Percentiles rank a stretch among this genome's conserved stretches.
Evolutionary conservation across 2,329 filamentous ascomycete genomes (phyloP).

Genomic region (Eurotiales sp.): DNA sequence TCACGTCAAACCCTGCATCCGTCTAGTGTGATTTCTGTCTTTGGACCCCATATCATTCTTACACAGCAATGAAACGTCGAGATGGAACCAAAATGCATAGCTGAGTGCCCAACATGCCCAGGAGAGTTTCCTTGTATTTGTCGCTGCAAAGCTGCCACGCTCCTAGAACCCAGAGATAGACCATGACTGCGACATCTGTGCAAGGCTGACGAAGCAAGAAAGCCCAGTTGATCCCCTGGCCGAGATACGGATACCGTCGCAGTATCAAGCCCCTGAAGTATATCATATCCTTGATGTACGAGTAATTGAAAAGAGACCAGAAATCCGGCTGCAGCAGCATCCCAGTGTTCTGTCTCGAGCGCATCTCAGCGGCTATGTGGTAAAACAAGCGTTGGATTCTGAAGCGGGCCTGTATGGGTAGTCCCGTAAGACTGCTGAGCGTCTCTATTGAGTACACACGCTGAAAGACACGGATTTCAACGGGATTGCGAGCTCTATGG

Average conservation of each 20-base stretch:
- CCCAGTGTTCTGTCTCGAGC: neutral
- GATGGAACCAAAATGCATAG: neutral
- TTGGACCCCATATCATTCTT: too few relatives aligned
- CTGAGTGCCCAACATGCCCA: neutral
- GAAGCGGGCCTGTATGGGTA: neutral
- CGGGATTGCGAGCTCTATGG: neutral
- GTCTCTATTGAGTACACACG: neutral
- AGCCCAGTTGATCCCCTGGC: slow-evolving; percentile 20
- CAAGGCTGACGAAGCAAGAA: slow-evolving; percentile 12
- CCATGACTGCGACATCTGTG: slow-evolving; percentile 8
- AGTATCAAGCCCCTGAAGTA: neutral
- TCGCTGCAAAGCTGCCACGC: neutral
- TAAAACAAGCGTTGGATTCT: neutral
- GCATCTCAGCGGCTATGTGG: neutral
- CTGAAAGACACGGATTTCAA: slow-evolving; percentile 6
- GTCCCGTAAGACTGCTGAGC: neutral
- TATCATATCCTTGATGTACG: slow-evolving; percentile 1
- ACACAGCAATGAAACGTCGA: too few relatives aligned
- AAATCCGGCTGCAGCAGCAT: neutral
- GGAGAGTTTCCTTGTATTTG: neutral
- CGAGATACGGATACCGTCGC: neutral
- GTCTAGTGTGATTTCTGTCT: too few relatives aligned
- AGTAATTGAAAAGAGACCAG: neutral
- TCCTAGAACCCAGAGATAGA: slow-evolving; percentile 1
- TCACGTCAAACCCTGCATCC: too few relatives aligned